Conservation (phyloP, 352 stramenopile species). For the Thalassiosira pacifica region DNA sequence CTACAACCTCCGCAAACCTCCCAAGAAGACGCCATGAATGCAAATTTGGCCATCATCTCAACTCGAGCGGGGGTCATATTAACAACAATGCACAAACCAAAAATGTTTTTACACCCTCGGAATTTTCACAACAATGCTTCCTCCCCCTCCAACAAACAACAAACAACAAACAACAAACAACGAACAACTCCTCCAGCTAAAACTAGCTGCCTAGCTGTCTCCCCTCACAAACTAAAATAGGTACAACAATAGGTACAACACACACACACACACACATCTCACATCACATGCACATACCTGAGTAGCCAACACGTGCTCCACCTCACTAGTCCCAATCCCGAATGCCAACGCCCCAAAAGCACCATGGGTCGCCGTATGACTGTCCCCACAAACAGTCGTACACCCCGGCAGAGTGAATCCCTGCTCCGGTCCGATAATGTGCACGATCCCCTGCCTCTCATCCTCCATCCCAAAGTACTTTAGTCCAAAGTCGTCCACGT, state of each 20-base stretch:
- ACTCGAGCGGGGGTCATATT: no score
- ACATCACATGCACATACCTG: no score
- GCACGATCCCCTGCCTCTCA: constrained; percentile 89
- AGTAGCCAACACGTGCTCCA: constrained; percentile 89
- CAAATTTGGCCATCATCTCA: no score
- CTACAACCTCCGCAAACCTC: no score
- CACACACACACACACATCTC: no score
- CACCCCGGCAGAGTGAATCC: constrained; percentile 89
- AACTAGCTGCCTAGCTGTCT: no score
- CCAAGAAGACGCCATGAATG: no score
- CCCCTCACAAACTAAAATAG: not conserved
- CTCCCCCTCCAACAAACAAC: no score
- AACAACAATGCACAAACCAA: no score
- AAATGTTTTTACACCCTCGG: no score
- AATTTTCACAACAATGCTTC: no score
- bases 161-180: constrained; percentile 11
- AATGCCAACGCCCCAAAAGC: constrained; percentile 90
- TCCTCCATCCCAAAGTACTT: constrained; percentile 90
- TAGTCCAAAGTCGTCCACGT: constrained; percentile 87
- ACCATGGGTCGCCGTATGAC: constrained; percentile 88
- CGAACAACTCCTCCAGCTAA: not conserved
- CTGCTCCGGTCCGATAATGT: constrained; percentile 90
- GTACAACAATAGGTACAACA: no score
- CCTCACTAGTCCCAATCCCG: constrained; percentile 89
- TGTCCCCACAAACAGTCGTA: constrained; percentile 89